Conservation (phyloP, 2,329 filamentous ascomycete genomes). For the Blastomyces silverae region DNA sequence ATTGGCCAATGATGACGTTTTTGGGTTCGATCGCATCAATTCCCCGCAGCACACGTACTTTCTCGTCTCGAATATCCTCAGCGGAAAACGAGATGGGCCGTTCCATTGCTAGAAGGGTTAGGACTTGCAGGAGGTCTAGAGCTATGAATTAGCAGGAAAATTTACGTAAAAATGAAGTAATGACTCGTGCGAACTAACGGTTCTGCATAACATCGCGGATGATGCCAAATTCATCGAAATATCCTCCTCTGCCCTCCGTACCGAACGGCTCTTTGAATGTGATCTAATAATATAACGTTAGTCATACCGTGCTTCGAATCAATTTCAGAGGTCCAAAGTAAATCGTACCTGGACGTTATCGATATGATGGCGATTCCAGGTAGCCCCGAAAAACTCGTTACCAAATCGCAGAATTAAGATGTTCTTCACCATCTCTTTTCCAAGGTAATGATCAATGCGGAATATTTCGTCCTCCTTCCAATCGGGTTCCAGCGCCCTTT, state of each 20-base stretch:
- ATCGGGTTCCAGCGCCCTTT: conserved; percentile 89
- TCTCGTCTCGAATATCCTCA: conserved; percentile 97
- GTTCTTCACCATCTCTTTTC: conserved; percentile 99
- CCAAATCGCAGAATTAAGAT: conserved; percentile 96
- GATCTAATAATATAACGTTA: conserved; percentile 53
- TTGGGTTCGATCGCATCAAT: conserved; percentile 96
- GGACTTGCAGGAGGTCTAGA: conserved; percentile 77
- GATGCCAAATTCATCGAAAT: conserved; percentile 99
- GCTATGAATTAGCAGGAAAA: background rate
- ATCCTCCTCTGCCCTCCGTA: conserved; percentile 93
- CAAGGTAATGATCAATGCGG: conserved; percentile 98
- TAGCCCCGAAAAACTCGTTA: conserved; percentile 97
- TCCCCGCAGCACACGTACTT: conserved; percentile 84
- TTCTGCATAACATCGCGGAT: conserved; percentile 99
- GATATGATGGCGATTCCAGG: conserved; percentile 99
- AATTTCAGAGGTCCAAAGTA: background rate
- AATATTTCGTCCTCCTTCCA: conserved; percentile 99
- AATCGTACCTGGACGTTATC: conserved; percentile 75
- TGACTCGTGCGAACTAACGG: conserved; percentile 46
- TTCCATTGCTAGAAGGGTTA: conserved; percentile 97
- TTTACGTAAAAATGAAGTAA: background rate
- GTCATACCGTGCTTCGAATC: background rate
- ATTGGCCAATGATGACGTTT: conserved; percentile 99
- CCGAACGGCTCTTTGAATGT: conserved; percentile 99
- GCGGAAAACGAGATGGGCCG: conserved; percentile 95